Percentiles rank a stretch among this genome's conserved stretches.
These are phyloP conservation scores for Adenanthera pavonina DNA, from an alignment of 306 rosid species.

Conservation along the genomic window DNA sequence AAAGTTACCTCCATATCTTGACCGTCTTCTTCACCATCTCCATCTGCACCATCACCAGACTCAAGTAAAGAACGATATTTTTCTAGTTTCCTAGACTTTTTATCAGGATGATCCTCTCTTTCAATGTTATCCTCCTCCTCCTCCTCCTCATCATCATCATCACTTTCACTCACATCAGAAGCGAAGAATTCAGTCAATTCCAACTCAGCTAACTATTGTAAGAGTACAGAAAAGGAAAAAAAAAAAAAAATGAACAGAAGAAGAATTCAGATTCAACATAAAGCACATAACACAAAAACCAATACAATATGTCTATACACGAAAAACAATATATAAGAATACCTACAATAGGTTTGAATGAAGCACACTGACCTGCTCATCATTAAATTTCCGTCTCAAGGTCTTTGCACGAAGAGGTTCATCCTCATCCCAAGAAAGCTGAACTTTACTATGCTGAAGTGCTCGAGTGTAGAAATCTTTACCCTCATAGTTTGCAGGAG, in stretches of 20 bases:
- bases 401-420: slow-evolving; percentile 76
- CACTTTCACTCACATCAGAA: slow-evolving; percentile 57
- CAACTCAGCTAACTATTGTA: slow-evolving; percentile 64
- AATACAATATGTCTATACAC: not conserved
- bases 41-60: slow-evolving; percentile 66
- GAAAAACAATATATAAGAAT: not conserved
- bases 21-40: slow-evolving; percentile 56
- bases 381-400: slow-evolving; percentile 71
- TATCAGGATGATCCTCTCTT: slow-evolving; percentile 49
- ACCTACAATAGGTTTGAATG: not conserved
- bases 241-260: slow-evolving; percentile 20
- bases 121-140: slow-evolving; percentile 45
- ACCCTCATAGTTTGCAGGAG: slow-evolving; percentile 69
- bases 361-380: slow-evolving; percentile 69
- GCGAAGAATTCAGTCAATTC: slow-evolving; percentile 78
- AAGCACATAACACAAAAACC: slow-evolving; percentile 9
- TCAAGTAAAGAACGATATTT: slow-evolving; percentile 66
- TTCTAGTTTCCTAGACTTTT: slow-evolving; percentile 54
- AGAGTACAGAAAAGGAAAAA: not conserved
- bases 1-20: slow-evolving; percentile 96
- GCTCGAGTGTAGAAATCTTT: slow-evolving; percentile 80
- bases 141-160: slow-evolving; percentile 41
- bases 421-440: slow-evolving; percentile 92
- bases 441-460: slow-evolving; percentile 78
- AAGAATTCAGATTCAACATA: slow-evolving; percentile 29